phyloP scores from a whole-genome alignment of 73 alveolate genomes.

The Blepharisma stoltei region DNA sequence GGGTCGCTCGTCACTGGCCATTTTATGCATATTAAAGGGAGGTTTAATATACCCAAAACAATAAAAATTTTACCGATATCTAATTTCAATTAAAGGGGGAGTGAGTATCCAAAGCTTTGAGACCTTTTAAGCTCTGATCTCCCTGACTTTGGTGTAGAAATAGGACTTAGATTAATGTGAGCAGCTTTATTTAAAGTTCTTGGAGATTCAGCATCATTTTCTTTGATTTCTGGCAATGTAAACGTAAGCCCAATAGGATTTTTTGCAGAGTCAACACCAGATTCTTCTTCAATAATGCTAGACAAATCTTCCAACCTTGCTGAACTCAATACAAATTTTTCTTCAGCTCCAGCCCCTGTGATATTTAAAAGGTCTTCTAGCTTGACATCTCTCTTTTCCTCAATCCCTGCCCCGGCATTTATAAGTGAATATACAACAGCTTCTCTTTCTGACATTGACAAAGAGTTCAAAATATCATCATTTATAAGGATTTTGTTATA shows the following conservation, averaged over 20 bases:
- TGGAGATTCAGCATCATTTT: not conserved
- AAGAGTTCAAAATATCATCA: constrained; percentile 18
- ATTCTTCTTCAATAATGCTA: constrained; percentile 25
- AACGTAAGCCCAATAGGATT: constrained; percentile 1
- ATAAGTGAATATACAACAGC: constrained; percentile 24
- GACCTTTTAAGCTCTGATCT: too few species aligned
- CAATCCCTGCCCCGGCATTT: constrained; percentile 16
- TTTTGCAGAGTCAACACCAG: constrained; percentile 12
- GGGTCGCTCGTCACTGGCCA: too few species aligned
- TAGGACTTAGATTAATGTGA: too few species aligned
- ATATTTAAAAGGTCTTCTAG: not conserved
- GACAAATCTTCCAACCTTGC: constrained; percentile 15
- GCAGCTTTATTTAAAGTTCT: too few species aligned
- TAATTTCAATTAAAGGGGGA: too few species aligned
- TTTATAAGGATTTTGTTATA: constrained; percentile 8
- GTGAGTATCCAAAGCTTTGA: too few species aligned
- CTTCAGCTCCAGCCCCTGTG: constrained; percentile 29
- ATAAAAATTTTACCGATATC: too few species aligned
- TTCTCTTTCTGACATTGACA: constrained; percentile 24
- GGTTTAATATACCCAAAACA: too few species aligned
- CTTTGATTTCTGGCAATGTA: constrained; percentile 13
- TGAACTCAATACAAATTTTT: constrained; percentile 28
- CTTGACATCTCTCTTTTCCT: constrained; percentile 14
- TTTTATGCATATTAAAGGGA: too few species aligned
- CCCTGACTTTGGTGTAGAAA: too few species aligned